phyloP scores from a whole-genome alignment of 345 rosid species.

The Gossypium stocksii region DNA sequence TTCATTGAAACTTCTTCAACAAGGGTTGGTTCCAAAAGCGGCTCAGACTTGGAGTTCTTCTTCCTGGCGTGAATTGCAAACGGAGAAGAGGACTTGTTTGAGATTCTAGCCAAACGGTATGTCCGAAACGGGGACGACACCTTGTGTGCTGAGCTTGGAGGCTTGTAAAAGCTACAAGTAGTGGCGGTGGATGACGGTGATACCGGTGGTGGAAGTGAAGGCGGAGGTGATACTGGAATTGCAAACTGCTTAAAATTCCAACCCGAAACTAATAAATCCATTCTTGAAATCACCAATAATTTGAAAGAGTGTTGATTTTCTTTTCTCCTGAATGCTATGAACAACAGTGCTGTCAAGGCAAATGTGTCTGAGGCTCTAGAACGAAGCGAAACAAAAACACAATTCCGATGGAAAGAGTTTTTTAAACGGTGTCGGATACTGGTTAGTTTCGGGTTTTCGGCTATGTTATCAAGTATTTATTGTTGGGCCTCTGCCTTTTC shows the following conservation, averaged over 20 bases:
- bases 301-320: not conserved
- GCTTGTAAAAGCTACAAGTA: constrained; percentile 13
- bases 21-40: constrained; percentile 37
- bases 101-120: constrained; percentile 21
- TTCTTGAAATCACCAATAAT: constrained; percentile 7
- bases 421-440: not conserved
- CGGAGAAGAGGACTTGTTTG: constrained; percentile 10
- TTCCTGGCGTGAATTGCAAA: constrained; percentile 41
- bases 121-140: constrained; percentile 17
- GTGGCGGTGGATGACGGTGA: not conserved
- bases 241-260: constrained; percentile 8
- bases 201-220: constrained; percentile 13
- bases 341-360: not conserved
- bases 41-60: constrained; percentile 30
- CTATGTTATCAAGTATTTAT: not conserved
- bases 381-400: not conserved
- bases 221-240: not conserved
- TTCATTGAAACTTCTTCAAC: constrained; percentile 39
- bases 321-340: not conserved
- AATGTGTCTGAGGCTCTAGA: not conserved
- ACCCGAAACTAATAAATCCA: constrained; percentile 33
- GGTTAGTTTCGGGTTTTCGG: not conserved
- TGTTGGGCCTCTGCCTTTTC: not conserved
- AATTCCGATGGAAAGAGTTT: not conserved
- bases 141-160: constrained; percentile 13